These are phyloP conservation scores for Hypseocharis bilobata DNA, from an alignment of 441 rosid genomes.

Conservation along the genomic window DNA sequence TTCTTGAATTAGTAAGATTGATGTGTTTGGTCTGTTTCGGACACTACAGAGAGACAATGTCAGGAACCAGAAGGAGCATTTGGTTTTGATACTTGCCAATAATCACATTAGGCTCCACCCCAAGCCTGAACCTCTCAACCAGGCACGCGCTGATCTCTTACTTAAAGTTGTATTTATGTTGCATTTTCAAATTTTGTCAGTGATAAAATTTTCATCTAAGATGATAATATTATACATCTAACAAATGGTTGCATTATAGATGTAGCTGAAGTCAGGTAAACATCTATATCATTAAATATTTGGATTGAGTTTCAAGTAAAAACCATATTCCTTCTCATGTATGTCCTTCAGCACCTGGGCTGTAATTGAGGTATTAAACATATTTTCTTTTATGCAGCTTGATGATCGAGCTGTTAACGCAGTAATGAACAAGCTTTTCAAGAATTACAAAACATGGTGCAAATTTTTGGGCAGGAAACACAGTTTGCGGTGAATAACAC, in stretches of 20 bases:
- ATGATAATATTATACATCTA: no score
- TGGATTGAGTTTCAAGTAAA: background rate
- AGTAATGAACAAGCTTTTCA: constrained; percentile 72
- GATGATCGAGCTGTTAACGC: constrained; percentile 91
- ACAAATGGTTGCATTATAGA: no score
- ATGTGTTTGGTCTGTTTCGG: constrained; percentile 18
- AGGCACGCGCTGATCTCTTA: constrained; percentile 38
- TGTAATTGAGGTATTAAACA: background rate
- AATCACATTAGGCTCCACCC: constrained; percentile 77
- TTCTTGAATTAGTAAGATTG: constrained; percentile 8
- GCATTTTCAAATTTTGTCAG: no score
- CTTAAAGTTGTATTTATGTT: constrained; percentile 1
- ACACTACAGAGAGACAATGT: constrained; percentile 74
- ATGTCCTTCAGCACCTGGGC: constrained; percentile 5
- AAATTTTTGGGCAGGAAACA: constrained; percentile 86
- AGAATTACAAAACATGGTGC: constrained; percentile 91
- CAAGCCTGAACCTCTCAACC: constrained; percentile 83
- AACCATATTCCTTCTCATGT: background rate
- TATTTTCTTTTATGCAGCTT: constrained; percentile 45
- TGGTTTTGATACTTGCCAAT: constrained; percentile 76
- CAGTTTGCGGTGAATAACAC: constrained; percentile 61
- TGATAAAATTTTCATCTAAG: no score
- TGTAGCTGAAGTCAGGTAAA: background rate
- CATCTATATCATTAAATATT: background rate
- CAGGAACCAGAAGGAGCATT: constrained; percentile 92